A percentile compares a stretch with the other conserved stretches of the same genome.
Evolutionary conservation across 192 early-diverging fungal species (phyloP).

Genomic region (Rhizophagus sp.): DNA sequence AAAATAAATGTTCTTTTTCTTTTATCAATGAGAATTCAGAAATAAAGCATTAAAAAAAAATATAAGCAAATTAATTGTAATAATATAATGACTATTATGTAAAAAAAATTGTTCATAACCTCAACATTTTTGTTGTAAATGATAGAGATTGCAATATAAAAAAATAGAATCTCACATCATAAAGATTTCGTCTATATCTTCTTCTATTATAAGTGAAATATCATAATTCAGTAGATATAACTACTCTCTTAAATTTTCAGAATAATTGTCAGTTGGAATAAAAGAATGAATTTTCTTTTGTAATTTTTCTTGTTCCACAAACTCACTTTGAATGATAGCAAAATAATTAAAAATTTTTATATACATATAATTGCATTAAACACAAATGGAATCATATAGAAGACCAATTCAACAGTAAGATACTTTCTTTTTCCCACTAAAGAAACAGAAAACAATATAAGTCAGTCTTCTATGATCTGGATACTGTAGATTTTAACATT

Average conservation of each 20-base stretch:
- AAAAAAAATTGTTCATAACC: no score
- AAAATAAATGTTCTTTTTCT: no score
- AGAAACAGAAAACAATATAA: conserved; percentile 26
- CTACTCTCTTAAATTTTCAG: not conserved
- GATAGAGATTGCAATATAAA: not conserved
- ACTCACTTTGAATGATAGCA: not conserved
- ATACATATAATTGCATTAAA: not conserved
- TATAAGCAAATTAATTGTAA: no score
- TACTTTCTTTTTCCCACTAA: conserved; percentile 17
- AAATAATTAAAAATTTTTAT: conserved; percentile 29
- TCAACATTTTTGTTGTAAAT: not conserved
- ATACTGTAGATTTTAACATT: conserved; percentile 26
- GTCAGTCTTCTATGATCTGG: conserved; percentile 22
- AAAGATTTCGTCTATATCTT: conserved; percentile 13
- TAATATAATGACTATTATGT: no score
- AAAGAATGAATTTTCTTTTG: not conserved
- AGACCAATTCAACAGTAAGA: conserved; percentile 24
- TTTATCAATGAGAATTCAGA: no score
- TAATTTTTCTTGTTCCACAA: not conserved
- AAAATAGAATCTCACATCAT: not conserved
- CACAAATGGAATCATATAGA: conserved; percentile 13
- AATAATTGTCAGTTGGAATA: no score
- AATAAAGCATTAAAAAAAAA: no score
- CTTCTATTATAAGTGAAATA: not conserved
- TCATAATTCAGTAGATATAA: no score